Evolutionary conservation across 306 rosid species (phyloP), one percentile per base, ranked within the genome.

Genomic region (Mucuna pruriens): DNA sequence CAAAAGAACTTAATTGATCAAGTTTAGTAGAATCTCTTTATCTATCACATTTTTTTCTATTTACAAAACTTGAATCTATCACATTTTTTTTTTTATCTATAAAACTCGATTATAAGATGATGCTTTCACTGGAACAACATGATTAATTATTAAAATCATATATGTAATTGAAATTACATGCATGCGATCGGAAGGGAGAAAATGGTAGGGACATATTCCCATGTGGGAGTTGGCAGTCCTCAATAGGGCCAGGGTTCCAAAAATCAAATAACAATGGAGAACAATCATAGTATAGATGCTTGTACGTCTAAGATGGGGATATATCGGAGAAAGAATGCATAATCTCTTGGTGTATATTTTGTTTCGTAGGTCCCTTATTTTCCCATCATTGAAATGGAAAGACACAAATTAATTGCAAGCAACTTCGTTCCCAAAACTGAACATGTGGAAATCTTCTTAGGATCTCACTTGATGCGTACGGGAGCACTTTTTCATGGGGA

Each of bases 131-230:
- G n/a, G n/a, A n/a, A n/a, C n/a, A n/a, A n/a, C n/a, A 29, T 3
- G 31, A 29, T 29, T 29, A 1, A 29, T 29, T 29, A 29, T 29
- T 29, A 29, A 29, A 29, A 29, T 29, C 31, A 29, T 29, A 29
- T 29, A 1, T 3, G 31, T 29, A 29, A 29, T 29, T 29, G 31
- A 29, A 11, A 57, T 62, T 2, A 31, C 15, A 10, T 26, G 33
- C 40, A 61, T 29, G 19, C 4, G 68, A 25, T 25, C 8, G 38
- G 23, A 64, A 34, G 16, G 1, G 15, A 15, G 42, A 26, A 45
- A 45, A 64, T 66, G 68, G 79, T 40, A 45, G 66, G 67, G 68
- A 77, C 75, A 83, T 71, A 74, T 82, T 79, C 87, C 58, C 75
- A 4, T 36, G 12, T 19, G 67, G 75, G 9, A 20, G 31, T 74